These are phyloP conservation scores for Vicia faba DNA, from an alignment of 306 rosid genomes.

Conservation along the genomic window DNA sequence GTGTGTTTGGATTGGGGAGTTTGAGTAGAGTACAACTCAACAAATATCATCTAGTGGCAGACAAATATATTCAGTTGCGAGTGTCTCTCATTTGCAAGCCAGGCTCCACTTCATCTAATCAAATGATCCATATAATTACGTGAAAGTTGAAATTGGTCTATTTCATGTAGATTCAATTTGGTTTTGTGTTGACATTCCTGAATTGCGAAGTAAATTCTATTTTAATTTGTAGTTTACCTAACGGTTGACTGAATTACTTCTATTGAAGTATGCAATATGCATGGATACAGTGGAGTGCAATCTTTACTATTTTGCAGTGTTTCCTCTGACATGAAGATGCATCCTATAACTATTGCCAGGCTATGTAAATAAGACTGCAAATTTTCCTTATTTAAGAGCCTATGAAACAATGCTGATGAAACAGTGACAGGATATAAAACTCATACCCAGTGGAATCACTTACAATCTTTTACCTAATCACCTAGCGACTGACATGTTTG, in stretches of 20 bases:
- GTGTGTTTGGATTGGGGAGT: background rate
- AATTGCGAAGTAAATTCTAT: conserved; percentile 18
- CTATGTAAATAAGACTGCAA: background rate
- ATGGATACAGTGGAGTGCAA: background rate
- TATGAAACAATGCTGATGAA: conserved; percentile 1
- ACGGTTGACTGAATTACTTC: conserved; percentile 33
- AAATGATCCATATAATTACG: conserved; percentile 1
- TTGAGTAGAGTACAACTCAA: conserved; percentile 28
- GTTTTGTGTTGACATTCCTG: background rate
- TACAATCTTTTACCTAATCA: background rate
- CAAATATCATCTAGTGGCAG: background rate
- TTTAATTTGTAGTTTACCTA: conserved; percentile 24
- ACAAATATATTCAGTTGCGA: conserved; percentile 1
- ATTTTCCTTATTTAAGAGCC: conserved; percentile 2
- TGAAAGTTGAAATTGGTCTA: background rate
- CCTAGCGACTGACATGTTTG: background rate
- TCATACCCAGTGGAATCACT: background rate
- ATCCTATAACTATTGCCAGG: conserved; percentile 1
- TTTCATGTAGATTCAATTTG: background rate
- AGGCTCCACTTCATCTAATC: conserved; percentile 7
- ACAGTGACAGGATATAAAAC: conserved; percentile 19
- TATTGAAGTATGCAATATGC: conserved; percentile 7
- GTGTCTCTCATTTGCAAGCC: background rate
- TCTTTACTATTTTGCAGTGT: conserved; percentile 7
- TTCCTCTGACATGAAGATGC: conserved; percentile 24